Evolutionary conservation across 805 yeast species (phyloP).

Genomic region (Cyberlindnera sargentensis): DNA sequence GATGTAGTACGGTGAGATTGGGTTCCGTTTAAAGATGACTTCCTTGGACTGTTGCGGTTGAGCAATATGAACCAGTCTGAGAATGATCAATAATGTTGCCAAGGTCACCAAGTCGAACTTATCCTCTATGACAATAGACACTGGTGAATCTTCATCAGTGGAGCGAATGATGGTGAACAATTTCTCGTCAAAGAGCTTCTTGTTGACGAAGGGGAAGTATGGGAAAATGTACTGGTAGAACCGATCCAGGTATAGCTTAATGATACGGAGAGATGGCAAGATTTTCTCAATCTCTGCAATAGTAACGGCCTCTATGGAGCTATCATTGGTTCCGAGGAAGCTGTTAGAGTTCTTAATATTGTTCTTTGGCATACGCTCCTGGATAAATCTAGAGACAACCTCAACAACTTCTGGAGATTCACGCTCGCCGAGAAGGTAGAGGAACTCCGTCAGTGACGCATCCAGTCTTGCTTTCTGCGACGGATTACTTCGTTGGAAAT

Average conservation of each 20-base stretch:
- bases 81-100: constrained; percentile 33
- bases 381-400: constrained; percentile 14
- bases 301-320: constrained; percentile 20
- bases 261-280: constrained; percentile 32
- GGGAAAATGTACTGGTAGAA: constrained; percentile 40
- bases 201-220: constrained; percentile 41
- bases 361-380: constrained; percentile 14
- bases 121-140: constrained; percentile 28
- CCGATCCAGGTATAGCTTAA: constrained; percentile 35
- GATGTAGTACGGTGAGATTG: constrained; percentile 32
- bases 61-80: constrained; percentile 37
- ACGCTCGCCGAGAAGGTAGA: constrained; percentile 18
- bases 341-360: constrained; percentile 4
- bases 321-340: constrained; percentile 8
- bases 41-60: constrained; percentile 24
- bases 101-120: constrained; percentile 34
- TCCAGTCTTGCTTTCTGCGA: constrained; percentile 18
- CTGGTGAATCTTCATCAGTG: constrained; percentile 16
- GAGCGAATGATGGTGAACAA: constrained; percentile 31
- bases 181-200: constrained; percentile 26
- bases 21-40: constrained; percentile 25
- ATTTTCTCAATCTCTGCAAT: constrained; percentile 28
- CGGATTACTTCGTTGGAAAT: constrained; percentile 4
- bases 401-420: constrained; percentile 16
- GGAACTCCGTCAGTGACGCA: constrained; percentile 15